phyloP scores from a whole-genome alignment of 371 early-diverging fungal species.

The Batkoa obscura region DNA sequence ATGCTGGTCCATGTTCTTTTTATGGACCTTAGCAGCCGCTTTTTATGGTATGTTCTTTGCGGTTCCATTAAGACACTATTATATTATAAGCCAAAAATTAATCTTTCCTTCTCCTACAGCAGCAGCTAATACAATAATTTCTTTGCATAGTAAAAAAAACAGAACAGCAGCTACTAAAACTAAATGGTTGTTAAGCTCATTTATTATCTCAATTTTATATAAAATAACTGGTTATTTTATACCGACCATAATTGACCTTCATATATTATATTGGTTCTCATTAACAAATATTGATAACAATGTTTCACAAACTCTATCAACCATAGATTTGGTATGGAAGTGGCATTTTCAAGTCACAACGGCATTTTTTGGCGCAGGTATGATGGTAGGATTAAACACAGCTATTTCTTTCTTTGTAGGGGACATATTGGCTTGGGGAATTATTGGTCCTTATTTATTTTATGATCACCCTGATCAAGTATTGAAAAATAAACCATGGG shows the following conservation, averaged over 20 bases:
- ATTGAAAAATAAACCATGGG: background rate
- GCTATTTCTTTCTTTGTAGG: conserved; percentile 10
- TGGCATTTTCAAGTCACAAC: conserved; percentile 30
- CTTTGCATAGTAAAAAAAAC: conserved; percentile 30
- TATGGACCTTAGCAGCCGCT: conserved; percentile 35
- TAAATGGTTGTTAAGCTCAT: conserved; percentile 23
- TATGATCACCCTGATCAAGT: background rate
- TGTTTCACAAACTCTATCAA: conserved; percentile 19
- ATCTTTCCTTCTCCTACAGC: conserved; percentile 51
- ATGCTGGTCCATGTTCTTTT: conserved; percentile 24
- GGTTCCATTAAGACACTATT: conserved; percentile 46
- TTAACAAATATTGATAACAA: conserved; percentile 19
- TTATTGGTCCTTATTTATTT: background rate
- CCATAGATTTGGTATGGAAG: conserved; percentile 28
- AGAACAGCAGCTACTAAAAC: conserved; percentile 18
- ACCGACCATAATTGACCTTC: conserved; percentile 30
- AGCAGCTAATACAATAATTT: conserved; percentile 41
- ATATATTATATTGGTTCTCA: conserved; percentile 35
- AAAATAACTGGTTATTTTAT: conserved; percentile 28
- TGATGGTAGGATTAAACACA: conserved; percentile 37
- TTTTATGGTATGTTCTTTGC: conserved; percentile 58
- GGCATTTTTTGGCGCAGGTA: conserved; percentile 51
- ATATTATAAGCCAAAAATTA: conserved; percentile 44
- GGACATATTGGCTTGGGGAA: background rate
- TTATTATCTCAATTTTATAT: conserved; percentile 22